These are phyloP conservation scores for Metschnikowia koreensis DNA, from an alignment of 805 yeast species.

Conservation along the genomic window DNA sequence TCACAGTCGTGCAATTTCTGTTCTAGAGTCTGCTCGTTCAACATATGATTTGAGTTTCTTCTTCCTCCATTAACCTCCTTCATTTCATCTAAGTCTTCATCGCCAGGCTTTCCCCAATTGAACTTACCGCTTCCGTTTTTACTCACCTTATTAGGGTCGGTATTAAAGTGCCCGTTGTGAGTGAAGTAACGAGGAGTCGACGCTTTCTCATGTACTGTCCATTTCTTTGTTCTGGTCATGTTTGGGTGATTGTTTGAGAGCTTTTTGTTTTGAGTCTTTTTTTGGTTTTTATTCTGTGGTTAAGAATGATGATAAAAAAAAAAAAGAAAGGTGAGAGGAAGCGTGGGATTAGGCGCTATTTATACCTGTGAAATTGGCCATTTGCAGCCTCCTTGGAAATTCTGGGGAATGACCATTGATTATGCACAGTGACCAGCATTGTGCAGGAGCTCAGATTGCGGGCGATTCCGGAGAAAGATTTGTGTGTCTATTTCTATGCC, in stretches of 20 bases:
- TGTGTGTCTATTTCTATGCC: too few relatives aligned
- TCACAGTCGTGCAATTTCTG: constrained; percentile 21
- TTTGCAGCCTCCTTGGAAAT: background rate
- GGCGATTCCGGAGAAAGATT: background rate
- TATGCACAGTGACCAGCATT: background rate
- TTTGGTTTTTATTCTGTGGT: background rate
- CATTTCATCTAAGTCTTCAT: constrained; percentile 64
- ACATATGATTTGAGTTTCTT: constrained; percentile 41
- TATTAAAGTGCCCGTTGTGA: constrained; percentile 66
- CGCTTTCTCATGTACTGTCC: constrained; percentile 64
- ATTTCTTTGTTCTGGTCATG: constrained; percentile 80
- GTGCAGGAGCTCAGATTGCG: background rate
- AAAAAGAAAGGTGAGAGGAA: background rate
- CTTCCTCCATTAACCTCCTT: constrained; percentile 33
- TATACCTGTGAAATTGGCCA: background rate
- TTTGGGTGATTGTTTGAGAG: background rate
- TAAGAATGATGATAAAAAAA: background rate
- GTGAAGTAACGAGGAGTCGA: constrained; percentile 72
- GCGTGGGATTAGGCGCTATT: background rate
- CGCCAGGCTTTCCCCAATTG: constrained; percentile 86
- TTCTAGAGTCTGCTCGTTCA: constrained; percentile 29
- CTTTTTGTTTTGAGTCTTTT: background rate
- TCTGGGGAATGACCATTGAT: constrained; percentile 5
- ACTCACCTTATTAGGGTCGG: constrained; percentile 74
- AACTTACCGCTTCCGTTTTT: constrained; percentile 83